These are phyloP conservation scores for Calonectria crousiana DNA, from an alignment of 2,329 filamentous ascomycete species.

Conservation along the genomic window DNA sequence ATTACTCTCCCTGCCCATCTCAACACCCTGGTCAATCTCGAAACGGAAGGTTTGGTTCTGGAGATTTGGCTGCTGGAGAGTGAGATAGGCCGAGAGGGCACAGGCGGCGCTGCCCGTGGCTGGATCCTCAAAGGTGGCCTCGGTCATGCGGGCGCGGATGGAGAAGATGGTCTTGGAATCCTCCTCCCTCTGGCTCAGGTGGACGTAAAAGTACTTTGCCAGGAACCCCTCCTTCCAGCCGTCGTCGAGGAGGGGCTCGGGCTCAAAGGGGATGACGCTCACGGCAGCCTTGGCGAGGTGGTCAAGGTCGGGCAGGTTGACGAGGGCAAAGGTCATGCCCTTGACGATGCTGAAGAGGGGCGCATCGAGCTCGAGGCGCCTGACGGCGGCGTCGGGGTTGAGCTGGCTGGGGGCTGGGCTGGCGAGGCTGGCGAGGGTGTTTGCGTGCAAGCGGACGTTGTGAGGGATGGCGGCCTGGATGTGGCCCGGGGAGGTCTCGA, in stretches of 20 bases:
- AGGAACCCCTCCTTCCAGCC: constrained; percentile 68
- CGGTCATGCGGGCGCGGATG: constrained; percentile 73
- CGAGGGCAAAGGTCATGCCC: constrained; percentile 80
- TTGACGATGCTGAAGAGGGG: constrained; percentile 74
- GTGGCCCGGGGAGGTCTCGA: constrained; percentile 51
- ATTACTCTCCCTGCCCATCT: constrained; percentile 72
- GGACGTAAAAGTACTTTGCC: constrained; percentile 71
- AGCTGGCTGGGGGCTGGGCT: constrained; percentile 42
- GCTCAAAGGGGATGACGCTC: constrained; percentile 49
- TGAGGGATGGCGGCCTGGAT: constrained; percentile 76
- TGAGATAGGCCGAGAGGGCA: constrained; percentile 67
- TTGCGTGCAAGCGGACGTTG: constrained; percentile 71
- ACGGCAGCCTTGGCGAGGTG: constrained; percentile 61
- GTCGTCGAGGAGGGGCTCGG: constrained; percentile 58
- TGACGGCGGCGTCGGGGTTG: constrained; percentile 45
- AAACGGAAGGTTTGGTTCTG: constrained; percentile 55
- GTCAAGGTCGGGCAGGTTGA: constrained; percentile 71
- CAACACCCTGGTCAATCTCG: constrained; percentile 73
- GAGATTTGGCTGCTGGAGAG: constrained; percentile 53
- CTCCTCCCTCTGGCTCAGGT: constrained; percentile 46
- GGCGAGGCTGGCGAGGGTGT: constrained; percentile 51
- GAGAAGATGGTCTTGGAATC: constrained; percentile 44
- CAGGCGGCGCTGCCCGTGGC: constrained; percentile 74
- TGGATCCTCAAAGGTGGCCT: constrained; percentile 65
- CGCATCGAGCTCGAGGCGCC: constrained; percentile 54